Base-by-base conservation (phyloP, 495 filamentous ascomycete species). In the Trichoderma gamsii region DNA sequence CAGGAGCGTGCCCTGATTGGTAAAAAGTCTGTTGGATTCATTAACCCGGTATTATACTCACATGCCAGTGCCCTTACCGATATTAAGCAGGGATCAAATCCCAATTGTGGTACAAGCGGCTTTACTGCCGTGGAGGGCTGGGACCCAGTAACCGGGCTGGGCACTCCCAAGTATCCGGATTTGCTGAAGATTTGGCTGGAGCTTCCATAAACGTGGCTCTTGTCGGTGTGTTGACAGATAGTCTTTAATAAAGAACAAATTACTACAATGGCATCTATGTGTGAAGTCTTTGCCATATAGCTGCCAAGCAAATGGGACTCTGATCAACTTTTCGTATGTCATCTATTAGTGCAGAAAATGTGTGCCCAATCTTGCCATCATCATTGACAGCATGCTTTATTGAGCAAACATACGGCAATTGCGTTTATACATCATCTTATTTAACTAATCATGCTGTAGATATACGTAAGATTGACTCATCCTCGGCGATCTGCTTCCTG, bases 11-110 rank as follows among this genome's bases (percentile, higher is more conserved):
- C 87, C 9, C 73, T 76, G 0, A 73, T 73, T 8, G 82, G 81
- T 4, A 88, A 87, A 73, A 65, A 75, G 25, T 78, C 82, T 0
- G 77, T 89, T 1, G 87, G 87, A 0, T 89, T 88, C 66, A 71
- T 88, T 21, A 88, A 89, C 69, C 87, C 46, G 16, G 65, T 67
- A 8, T 23, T 67, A 29, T 67, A 67, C 18, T 25, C 46, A 18
- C 27, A 67, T 23, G 66, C 78, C 73, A 12, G 78, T 52, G 78
- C 73, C 6, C 74, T 85, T 41, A 78, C 78, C 49, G 83, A 85
- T 74, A 79, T 85, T 43, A 81, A 78, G 13, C 75, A 76, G 41
- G 82, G 82, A 0, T 78, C 72, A 5, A 85, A 80, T 69, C 76
- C 77, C 29, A 82, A 82, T 8, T 84, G 83, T 73, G 75, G 69